A percentile compares a stretch with the other conserved stretches of the same genome.
phyloP scores from a whole-genome alignment of 176 grass and related monocot genomes.

The Cenchrus americanus region DNA sequence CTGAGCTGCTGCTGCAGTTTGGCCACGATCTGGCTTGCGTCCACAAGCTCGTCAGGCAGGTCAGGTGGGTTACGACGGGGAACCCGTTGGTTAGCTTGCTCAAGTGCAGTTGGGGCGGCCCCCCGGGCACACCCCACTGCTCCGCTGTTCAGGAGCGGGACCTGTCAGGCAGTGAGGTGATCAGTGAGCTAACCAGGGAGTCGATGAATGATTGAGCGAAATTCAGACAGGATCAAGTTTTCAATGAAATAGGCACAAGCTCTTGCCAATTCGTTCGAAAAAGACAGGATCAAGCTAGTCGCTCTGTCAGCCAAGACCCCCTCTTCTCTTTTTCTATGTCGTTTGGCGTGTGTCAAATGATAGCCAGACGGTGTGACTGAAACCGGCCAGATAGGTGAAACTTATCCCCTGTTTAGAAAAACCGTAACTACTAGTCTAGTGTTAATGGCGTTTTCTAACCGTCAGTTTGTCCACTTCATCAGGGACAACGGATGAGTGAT shows the following conservation, averaged over 20 bases:
- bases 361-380: not conserved
- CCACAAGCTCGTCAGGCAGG: slow-evolving; percentile 34
- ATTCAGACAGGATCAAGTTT: slow-evolving; percentile 3
- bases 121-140: not conserved
- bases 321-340: not conserved
- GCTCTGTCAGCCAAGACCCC: not conserved
- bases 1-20: slow-evolving; percentile 1
- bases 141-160: slow-evolving; percentile 11
- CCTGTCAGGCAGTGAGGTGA: not conserved
- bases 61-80: slow-evolving; percentile 34
- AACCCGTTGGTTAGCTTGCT: slow-evolving; percentile 28
- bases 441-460: not conserved
- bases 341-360: not conserved
- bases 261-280: no score
- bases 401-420: not conserved
- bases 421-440: not conserved
- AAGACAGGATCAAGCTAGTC: not conserved
- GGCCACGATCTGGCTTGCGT: slow-evolving; percentile 15
- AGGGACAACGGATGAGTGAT: not conserved
- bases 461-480: slow-evolving; percentile 24
- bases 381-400: not conserved
- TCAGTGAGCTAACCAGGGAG: slow-evolving; percentile 23
- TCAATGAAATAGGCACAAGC: no score
- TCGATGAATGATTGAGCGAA: slow-evolving; percentile 15
- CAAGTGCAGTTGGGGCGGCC: slow-evolving; percentile 30